A percentile compares a stretch with the other conserved stretches of the same genome.
Evolutionary conservation across 768 basidiomycete genomes (phyloP).

Genomic region (Neoboletus subvelutipes): DNA sequence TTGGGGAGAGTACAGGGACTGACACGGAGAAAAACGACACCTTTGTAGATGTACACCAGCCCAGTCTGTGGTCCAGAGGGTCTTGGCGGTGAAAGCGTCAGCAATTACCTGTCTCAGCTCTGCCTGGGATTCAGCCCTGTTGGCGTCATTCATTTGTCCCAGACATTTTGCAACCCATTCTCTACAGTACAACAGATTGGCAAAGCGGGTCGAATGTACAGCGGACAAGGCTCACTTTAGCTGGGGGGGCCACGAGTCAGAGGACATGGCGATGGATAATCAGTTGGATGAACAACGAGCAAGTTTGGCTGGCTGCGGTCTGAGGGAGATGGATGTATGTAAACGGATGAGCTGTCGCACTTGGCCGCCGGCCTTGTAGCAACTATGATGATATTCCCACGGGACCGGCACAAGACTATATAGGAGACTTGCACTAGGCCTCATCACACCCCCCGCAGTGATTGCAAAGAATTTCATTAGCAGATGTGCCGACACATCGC

Average conservation of each 20-base stretch:
- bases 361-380: background rate
- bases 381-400: constrained; percentile 21
- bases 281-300: background rate
- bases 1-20: constrained; percentile 15
- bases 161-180: constrained; percentile 95
- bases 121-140: constrained; percentile 83
- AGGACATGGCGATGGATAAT: constrained; percentile 49
- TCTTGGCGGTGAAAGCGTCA: constrained; percentile 81
- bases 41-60: constrained; percentile 80
- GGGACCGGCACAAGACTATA: background rate
- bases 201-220: background rate
- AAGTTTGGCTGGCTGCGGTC: background rate
- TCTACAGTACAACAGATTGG: constrained; percentile 46
- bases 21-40: constrained; percentile 38
- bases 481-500: constrained; percentile 12
- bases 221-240: constrained; percentile 54
- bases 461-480: constrained; percentile 23
- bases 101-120: constrained; percentile 97
- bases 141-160: constrained; percentile 85
- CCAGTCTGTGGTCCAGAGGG: constrained; percentile 96
- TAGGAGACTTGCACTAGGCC: too few species aligned
- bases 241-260: constrained; percentile 78
- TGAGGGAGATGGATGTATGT: constrained; percentile 9
- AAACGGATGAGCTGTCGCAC: constrained; percentile 2
- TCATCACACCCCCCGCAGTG: background rate